Base-by-base conservation (phyloP, 208 protist genomes). In the Trypanosoma platydactyli region DNA sequence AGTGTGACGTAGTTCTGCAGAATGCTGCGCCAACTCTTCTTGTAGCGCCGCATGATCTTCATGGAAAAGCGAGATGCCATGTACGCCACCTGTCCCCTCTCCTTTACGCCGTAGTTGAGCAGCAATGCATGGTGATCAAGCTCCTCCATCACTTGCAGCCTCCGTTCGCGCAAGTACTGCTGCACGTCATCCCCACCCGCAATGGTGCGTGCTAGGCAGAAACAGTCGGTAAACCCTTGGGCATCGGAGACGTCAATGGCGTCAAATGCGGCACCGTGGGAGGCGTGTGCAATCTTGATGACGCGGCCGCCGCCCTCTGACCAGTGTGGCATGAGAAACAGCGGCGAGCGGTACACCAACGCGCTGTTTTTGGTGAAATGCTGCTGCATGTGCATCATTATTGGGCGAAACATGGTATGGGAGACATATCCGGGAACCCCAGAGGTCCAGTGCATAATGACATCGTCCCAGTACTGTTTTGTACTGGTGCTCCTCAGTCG, bases 191-290 rank as follows among this genome's bases (percentile, higher is more conserved):
- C 87, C 25, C 84, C 81, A 6, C 73, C 77, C 16, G 86, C 82
- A 35, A 97, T 80, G 15, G 80, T 74, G 40, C 85, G 86, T 0
- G 92, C 86, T 22, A 97, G 83, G 9, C 77, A 74, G 61, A 96
- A 97, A 79, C 92, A 97, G 71, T 97, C 92, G 1, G 80, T 90
- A 69, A 97, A 97, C 51, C 85, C 76, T 76, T 94, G 86, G n/a
- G 89, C 89, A 51, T 97, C 92, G 16, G 79, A 65, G 29, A 97
- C 80, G 64, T 97, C 92, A 25, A 97, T 68, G 33, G 90, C 86
- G 64, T 97, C 89, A 68, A 91, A 92, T 73, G 82, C 92, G 22
- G 81, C 77, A 41, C 90, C 85, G 71, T 97, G 90, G 15, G 85
- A 88, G 15, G 92, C 84, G 64, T 94, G 90, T 18, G 84, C 92